Evolutionary conservation across 2,329 filamentous ascomycete species (phyloP).

Genomic region (Xylaria arbuscula): DNA sequence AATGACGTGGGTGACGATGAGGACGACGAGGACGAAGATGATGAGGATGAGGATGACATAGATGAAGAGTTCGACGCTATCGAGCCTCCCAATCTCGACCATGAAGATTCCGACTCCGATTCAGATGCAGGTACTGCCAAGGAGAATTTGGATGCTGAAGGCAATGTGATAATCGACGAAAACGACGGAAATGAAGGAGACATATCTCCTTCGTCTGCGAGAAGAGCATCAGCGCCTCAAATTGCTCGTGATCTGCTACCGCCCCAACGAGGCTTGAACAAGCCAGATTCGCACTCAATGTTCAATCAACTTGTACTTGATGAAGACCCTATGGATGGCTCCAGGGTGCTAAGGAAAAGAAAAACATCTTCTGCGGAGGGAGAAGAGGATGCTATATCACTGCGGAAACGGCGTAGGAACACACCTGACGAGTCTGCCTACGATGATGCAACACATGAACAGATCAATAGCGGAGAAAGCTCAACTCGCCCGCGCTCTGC

Average conservation of each 20-base stretch:
- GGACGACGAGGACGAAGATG: constrained; percentile 17
- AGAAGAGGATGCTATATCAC: constrained; percentile 64
- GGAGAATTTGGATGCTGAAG: constrained; percentile 44
- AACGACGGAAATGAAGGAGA: constrained; percentile 44
- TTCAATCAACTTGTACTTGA: constrained; percentile 79
- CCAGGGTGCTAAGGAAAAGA: constrained; percentile 82
- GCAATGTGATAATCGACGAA: constrained; percentile 43
- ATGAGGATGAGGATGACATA: constrained; percentile 46
- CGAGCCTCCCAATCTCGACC: constrained; percentile 41
- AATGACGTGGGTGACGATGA: constrained; percentile 40
- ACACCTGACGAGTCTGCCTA: constrained; percentile 56
- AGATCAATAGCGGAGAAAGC: constrained; percentile 51
- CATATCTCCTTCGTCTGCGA: constrained; percentile 54
- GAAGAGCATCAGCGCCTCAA: constrained; percentile 71
- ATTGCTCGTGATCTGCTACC: constrained; percentile 78
- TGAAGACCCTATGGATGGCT: constrained; percentile 79
- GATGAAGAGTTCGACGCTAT: constrained; percentile 50
- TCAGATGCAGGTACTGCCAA: constrained; percentile 44
- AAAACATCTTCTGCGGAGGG: constrained; percentile 79
- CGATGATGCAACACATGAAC: constrained; percentile 50
- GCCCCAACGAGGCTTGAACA: constrained; percentile 70
- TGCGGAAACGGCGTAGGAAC: constrained; percentile 66
- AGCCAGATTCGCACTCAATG: constrained; percentile 78
- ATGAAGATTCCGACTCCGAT: constrained; percentile 49
- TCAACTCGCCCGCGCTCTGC: constrained; percentile 57